A percentile compares a stretch with the other conserved stretches of the same genome.
Conservation (phyloP, 768 basidiomycete species). For the Tephrocybe sp. region DNA sequence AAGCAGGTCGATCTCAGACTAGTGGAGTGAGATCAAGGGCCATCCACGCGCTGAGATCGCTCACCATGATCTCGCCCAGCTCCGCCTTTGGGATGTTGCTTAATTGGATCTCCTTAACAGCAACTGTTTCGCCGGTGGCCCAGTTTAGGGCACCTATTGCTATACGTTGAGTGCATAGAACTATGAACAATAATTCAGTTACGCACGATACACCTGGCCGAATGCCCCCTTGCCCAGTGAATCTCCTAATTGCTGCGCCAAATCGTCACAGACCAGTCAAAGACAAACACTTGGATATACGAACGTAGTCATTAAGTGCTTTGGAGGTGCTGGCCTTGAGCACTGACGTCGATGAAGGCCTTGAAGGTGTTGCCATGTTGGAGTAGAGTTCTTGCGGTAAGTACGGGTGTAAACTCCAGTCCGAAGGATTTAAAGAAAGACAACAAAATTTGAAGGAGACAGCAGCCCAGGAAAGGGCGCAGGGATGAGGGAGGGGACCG, state of each 20-base stretch:
- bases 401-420: conserved; percentile 14
- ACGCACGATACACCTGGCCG: conserved; percentile 94
- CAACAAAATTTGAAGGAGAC: conserved; percentile 8
- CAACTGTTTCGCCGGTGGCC: conserved; percentile 97
- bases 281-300: conserved; percentile 18
- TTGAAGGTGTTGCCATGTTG: conserved; percentile 38
- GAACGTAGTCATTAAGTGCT: conserved; percentile 64
- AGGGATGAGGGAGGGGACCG: conserved; percentile 12
- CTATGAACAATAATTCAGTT: conserved; percentile 1
- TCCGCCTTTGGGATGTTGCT: conserved; percentile 92
- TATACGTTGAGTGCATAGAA: conserved; percentile 9
- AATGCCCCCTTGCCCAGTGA: conserved; percentile 96
- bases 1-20: conserved; percentile 96
- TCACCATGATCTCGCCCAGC: conserved; percentile 95
- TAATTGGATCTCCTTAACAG: conserved; percentile 96
- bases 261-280: conserved; percentile 3
- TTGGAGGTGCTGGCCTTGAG: conserved; percentile 42
- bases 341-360: conserved; percentile 34
- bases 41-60: conserved; percentile 19
- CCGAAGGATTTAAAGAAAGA: conserved; percentile 20
- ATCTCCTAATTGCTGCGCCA: conserved; percentile 86
- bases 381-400: conserved; percentile 9
- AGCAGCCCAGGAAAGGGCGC: conserved; percentile 8
- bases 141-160: conserved; percentile 80
- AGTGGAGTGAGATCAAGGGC: conserved; percentile 16